Evolutionary conservation across 2,329 filamentous ascomycete genomes (phyloP).

Genomic region (Alternaria consortialis): DNA sequence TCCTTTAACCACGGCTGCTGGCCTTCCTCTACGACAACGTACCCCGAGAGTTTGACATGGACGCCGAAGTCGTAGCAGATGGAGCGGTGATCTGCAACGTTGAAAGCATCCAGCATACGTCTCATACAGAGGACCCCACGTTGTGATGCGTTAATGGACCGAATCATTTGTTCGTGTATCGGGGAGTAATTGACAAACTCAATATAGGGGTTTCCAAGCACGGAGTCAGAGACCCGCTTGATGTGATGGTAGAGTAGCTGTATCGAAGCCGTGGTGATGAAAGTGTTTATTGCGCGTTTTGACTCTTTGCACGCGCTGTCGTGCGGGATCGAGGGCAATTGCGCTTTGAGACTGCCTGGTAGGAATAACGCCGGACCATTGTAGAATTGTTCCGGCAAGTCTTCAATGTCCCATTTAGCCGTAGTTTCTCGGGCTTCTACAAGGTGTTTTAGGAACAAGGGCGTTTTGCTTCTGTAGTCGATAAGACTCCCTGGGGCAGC

Average conservation of each 20-base stretch:
- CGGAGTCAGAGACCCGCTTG: neutral
- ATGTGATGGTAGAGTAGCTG: neutral
- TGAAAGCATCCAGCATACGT: neutral
- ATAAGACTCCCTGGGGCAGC: neutral
- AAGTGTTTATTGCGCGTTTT: neutral
- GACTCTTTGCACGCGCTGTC: neutral
- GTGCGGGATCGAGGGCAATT: neutral
- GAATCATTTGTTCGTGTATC: neutral
- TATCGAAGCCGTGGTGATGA: neutral
- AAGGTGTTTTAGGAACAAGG: neutral
- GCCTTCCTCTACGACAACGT: neutral
- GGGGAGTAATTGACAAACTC: neutral
- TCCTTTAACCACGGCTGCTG: neutral
- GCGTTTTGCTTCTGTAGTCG: neutral
- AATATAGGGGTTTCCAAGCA: neutral
- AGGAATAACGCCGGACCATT: neutral
- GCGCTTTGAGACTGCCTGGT: neutral
- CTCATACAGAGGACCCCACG: neutral
- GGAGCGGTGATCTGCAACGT: neutral
- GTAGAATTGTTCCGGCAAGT: neutral
- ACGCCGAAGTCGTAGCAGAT: neutral
- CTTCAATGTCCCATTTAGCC: neutral
- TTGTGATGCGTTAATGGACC: neutral
- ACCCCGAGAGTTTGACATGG: neutral
- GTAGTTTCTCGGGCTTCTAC: neutral